Conservation (phyloP, 768 basidiomycete genomes). For the Suillus paluster region DNA sequence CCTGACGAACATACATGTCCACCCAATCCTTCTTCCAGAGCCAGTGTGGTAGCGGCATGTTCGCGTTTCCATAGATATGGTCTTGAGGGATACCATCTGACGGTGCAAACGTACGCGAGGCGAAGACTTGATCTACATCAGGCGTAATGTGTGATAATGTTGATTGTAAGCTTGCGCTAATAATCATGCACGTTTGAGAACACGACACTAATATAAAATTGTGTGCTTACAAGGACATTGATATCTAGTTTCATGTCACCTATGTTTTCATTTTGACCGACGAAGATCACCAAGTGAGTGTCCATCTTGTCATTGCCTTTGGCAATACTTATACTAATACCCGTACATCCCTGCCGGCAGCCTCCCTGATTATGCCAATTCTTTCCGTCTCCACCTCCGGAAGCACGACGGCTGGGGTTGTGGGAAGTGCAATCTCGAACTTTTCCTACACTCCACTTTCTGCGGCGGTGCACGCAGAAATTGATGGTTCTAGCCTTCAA, state of each 20-base stretch:
- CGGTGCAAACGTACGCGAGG: slow-evolving; percentile 57
- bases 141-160: slow-evolving; percentile 46
- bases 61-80: slow-evolving; percentile 58
- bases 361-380: slow-evolving; percentile 38
- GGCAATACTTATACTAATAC: slow-evolving; percentile 47
- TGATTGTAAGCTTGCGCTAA: slow-evolving; percentile 24
- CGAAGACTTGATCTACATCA: slow-evolving; percentile 40
- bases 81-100: slow-evolving; percentile 43
- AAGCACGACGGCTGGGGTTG: slow-evolving; percentile 28
- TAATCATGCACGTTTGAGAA: background rate
- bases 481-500: slow-evolving; percentile 32
- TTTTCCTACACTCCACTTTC: slow-evolving; percentile 13
- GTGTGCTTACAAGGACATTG: slow-evolving; percentile 36
- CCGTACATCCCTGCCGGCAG: slow-evolving; percentile 39
- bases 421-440: slow-evolving; percentile 44
- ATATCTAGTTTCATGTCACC: slow-evolving; percentile 36
- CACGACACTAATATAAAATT: slow-evolving; percentile 14
- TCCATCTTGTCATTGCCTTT: slow-evolving; percentile 39
- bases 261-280: slow-evolving; percentile 45
- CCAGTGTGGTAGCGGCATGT: slow-evolving; percentile 58
- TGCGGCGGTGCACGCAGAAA: slow-evolving; percentile 17
- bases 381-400: slow-evolving; percentile 34
- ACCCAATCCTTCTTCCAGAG: slow-evolving; percentile 19
- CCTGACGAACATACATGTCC: slow-evolving; percentile 49
- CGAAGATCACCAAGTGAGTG: slow-evolving; percentile 44